Percentiles rank a stretch among this genome's conserved stretches.
Evolutionary conservation across 768 basidiomycete species (phyloP).

Genomic region (Termitomyces eurrhizus): DNA sequence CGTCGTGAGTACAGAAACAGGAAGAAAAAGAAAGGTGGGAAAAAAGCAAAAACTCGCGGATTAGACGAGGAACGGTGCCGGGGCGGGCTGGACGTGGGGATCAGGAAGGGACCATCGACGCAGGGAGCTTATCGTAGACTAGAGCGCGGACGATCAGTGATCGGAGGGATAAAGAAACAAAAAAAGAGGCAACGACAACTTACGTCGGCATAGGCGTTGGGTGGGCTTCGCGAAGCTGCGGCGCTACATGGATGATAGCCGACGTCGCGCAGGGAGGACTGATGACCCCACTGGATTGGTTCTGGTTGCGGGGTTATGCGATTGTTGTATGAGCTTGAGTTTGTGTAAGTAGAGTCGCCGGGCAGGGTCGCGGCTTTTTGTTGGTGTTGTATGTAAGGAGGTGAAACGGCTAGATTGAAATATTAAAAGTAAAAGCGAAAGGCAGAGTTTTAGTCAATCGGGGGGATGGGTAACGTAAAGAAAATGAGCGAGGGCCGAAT

Average conservation of each 20-base stretch:
- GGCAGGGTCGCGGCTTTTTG: conserved; percentile 9
- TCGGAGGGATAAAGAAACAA: neutral
- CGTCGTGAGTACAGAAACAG: neutral
- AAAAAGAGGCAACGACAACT: neutral
- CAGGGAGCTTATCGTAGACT: conserved; percentile 1
- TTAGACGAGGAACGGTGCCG: neutral
- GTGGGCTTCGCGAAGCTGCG: conserved; percentile 1
- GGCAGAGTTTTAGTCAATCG: neutral
- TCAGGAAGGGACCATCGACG: conserved; percentile 15
- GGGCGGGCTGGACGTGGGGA: conserved; percentile 1
- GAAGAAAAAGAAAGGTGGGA: neutral
- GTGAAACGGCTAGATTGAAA: conserved; percentile 9
- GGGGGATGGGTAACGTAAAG: neutral
- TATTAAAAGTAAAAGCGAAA: conserved; percentile 1
- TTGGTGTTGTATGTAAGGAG: conserved; percentile 12
- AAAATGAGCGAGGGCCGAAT: neutral
- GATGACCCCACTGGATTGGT: neutral
- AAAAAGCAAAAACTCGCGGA: neutral
- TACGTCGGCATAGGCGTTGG: conserved; percentile 3
- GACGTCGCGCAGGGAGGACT: conserved; percentile 5
- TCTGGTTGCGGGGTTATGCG: conserved; percentile 1
- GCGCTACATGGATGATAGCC: conserved; percentile 3
- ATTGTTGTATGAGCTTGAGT: conserved; percentile 11
- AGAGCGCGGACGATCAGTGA: neutral
- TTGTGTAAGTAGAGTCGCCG: conserved; percentile 6